phyloP scores from a whole-genome alignment of 1,284 basidiomycete genomes.

The Tilletiopsis washingtonensis region DNA sequence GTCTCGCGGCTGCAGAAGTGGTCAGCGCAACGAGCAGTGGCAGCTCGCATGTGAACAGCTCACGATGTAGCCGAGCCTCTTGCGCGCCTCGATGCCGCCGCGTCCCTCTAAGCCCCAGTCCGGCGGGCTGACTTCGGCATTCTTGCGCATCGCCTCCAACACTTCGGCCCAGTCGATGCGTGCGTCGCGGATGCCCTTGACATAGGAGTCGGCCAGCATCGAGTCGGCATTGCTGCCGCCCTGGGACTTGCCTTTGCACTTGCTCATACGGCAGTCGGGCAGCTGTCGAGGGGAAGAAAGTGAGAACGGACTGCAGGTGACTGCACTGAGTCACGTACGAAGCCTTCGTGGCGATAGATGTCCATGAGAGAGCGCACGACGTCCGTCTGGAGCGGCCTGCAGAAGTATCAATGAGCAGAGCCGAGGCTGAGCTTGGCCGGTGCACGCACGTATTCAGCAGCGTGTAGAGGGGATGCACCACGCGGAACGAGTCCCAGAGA shows the following conservation, averaged over 20 bases:
- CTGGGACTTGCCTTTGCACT: slow-evolving; percentile 44
- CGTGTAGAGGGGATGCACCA: slow-evolving; percentile 13
- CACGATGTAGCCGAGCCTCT: slow-evolving; percentile 29
- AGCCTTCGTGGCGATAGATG: slow-evolving; percentile 56
- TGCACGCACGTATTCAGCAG: slow-evolving; percentile 13
- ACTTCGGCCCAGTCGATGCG: slow-evolving; percentile 32
- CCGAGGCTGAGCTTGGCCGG: too few species aligned
- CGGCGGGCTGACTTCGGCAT: slow-evolving; percentile 21
- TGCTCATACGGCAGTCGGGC: slow-evolving; percentile 38
- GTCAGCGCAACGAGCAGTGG: too few species aligned
- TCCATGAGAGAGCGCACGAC: slow-evolving; percentile 37
- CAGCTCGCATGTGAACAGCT: too few species aligned
- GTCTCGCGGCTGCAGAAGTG: too few species aligned
- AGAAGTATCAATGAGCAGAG: too few species aligned
- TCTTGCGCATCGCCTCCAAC: slow-evolving; percentile 25
- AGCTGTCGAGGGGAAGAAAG: too few species aligned
- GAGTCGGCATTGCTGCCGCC: slow-evolving; percentile 37
- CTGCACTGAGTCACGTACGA: too few species aligned
- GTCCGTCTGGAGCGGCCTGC: too few species aligned
- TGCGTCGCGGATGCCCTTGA: slow-evolving; percentile 27
- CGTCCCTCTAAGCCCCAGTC: slow-evolving; percentile 18
- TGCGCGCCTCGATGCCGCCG: slow-evolving; percentile 28
- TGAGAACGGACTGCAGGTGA: too few species aligned
- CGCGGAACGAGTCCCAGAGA: slow-evolving; percentile 54
- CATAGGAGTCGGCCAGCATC: slow-evolving; percentile 39